Base-by-base conservation (phyloP, 2,329 filamentous ascomycete genomes). In the Xylaria arbuscula region DNA sequence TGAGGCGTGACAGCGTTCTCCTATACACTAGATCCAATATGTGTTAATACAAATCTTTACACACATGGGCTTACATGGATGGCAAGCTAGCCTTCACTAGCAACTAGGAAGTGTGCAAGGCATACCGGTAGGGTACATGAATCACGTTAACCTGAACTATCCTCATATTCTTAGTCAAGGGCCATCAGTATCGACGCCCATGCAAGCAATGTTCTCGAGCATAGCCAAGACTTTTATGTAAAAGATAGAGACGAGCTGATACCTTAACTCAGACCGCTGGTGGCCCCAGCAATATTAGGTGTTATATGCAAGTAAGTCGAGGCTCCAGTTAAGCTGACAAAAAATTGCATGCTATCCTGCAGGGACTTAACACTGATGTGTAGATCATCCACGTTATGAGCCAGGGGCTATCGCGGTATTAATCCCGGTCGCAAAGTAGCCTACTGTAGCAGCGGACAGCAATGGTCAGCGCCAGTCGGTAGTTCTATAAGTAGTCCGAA, bases 291-390 rank as follows among this genome's bases (percentile, higher is more conserved):
- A 40, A 32, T 53, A 15, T 6, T 22, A n/a, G 4, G 7, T 58
- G 62, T 38, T 34, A 7, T 32, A 53, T 53, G 54, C 38, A 42
- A 22, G 45, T 22, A 34, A 34, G 32, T 32, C 28, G 24, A 38
- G 40, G 48, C 36, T 50, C 55, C 36, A 38, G 63, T 48, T 59
- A 22, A 50, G 38, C 56, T 65, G 56, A 65, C 63, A 28, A 65
- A 65, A 60, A 54, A 38, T 54, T 60, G 56, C 38, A 54, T 55
- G 55, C 38, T 10, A 60, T 47, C 28, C n/a, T 45, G 56, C 47
- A 42, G 54, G 36, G 22, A 57, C 22, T 22, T 32, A 28, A 28
- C 28, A 28, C 28, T 28, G 28, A 17, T 8, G 24, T 28, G 13
- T 32, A 45, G 22, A 57, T 32, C 22, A 45, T 57, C 38, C 55